Conservation (phyloP, 2,329 filamentous ascomycete genomes). For the Fusarium sp. region DNA sequence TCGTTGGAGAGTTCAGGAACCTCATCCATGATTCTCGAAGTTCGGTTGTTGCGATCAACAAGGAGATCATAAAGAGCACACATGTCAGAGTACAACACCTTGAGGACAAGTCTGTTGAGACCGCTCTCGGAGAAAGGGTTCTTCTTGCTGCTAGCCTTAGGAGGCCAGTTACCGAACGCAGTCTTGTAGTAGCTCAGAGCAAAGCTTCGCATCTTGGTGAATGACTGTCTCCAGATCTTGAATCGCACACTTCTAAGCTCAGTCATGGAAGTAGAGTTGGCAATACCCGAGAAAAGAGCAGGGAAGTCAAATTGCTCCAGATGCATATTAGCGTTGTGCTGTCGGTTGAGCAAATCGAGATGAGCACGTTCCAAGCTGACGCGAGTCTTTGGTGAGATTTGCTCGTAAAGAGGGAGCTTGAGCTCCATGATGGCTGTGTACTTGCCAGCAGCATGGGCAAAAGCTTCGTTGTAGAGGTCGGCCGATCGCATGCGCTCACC, state of each 20-base stretch:
- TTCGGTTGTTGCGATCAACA: constrained; percentile 81
- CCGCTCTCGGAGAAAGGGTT: constrained; percentile 88
- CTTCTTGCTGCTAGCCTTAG: constrained; percentile 91
- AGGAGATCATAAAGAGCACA: constrained; percentile 88
- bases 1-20: constrained; percentile 65
- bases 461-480: constrained; percentile 88
- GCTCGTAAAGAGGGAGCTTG: constrained; percentile 73
- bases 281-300: constrained; percentile 86
- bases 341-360: constrained; percentile 79
- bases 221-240: constrained; percentile 83
- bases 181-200: constrained; percentile 73
- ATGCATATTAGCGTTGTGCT: constrained; percentile 75
- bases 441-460: constrained; percentile 90
- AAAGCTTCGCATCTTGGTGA: constrained; percentile 79
- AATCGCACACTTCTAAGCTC: constrained; percentile 85
- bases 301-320: constrained; percentile 94
- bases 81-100: constrained; percentile 86
- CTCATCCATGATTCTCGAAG: constrained; percentile 80
- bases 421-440: constrained; percentile 77
- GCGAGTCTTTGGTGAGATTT: constrained; percentile 76
- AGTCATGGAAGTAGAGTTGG: constrained; percentile 80
- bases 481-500: constrained; percentile 87
- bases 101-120: constrained; percentile 84
- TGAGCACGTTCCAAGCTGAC: constrained; percentile 85
- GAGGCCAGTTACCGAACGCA: constrained; percentile 80